These are phyloP conservation scores for Berberis thunbergii DNA, from an alignment of 164 flowering plant genomes.

Conservation along the genomic window DNA sequence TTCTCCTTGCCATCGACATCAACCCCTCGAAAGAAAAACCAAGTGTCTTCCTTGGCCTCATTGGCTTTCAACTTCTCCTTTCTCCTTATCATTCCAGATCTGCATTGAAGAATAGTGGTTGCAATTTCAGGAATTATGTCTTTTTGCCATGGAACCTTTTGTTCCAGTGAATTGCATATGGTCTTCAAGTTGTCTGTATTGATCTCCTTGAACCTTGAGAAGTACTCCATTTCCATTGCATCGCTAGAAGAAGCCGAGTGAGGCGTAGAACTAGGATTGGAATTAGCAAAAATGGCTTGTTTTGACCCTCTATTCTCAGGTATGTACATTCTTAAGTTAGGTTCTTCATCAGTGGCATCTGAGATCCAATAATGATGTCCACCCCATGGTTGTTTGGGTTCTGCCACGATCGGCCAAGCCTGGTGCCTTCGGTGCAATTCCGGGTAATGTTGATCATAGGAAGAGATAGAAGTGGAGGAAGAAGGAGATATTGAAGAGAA, in stretches of 20 bases:
- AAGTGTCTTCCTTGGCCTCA: conserved; percentile 65
- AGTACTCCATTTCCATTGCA: conserved; percentile 49
- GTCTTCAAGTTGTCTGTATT: conserved; percentile 50
- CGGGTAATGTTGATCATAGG: conserved; percentile 40
- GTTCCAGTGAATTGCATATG: conserved; percentile 58
- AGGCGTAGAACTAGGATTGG: conserved; percentile 46
- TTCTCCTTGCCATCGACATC: conserved; percentile 63
- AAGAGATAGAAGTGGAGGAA: conserved; percentile 46
- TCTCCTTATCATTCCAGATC: conserved; percentile 65
- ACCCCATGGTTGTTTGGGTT: conserved; percentile 24
- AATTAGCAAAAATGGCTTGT: conserved; percentile 34
- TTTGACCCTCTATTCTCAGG: conserved; percentile 30
- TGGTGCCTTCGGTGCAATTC: conserved; percentile 21
- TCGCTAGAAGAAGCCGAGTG: conserved; percentile 61
- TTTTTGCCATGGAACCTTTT: conserved; percentile 76
- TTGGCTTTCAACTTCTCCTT: conserved; percentile 22
- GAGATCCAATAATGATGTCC: conserved; percentile 34
- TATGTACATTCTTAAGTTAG: conserved; percentile 31
- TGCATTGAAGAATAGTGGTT: conserved; percentile 52
- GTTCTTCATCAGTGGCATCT: conserved; percentile 15
- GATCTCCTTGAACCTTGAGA: conserved; percentile 48
- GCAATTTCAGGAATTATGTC: conserved; percentile 64
- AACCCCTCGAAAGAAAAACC: conserved; percentile 76
- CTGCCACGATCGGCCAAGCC: conserved; percentile 37
- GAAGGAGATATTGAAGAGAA: conserved; percentile 51